A percentile compares a stretch with the other conserved stretches of the same genome.
Conservation (phyloP, 306 rosid species). For the Sphenostylis stenocarpa region DNA sequence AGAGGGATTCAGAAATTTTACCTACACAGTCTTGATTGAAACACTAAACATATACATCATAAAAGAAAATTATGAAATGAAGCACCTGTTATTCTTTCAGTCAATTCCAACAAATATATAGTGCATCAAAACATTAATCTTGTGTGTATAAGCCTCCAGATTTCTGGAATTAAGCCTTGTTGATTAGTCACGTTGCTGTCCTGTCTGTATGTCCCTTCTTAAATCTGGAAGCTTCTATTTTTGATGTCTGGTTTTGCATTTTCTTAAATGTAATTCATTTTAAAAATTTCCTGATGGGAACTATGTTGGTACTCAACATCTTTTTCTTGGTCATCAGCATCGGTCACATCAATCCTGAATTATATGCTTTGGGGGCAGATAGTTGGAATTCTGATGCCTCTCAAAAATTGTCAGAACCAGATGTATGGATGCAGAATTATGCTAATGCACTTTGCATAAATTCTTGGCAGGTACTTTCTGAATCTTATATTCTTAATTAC, state of each 20-base stretch:
- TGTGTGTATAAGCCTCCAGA: not conserved
- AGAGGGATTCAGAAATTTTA: conserved; percentile 1
- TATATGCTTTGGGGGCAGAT: conserved; percentile 78
- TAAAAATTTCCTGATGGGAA: conserved; percentile 27
- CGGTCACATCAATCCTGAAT: conserved; percentile 78
- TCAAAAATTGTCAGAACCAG: conserved; percentile 47
- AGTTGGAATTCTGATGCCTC: conserved; percentile 51
- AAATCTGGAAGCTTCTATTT: conserved; percentile 33
- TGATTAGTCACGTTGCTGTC: not conserved
- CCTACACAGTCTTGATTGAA: not conserved
- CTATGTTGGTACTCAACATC: conserved; percentile 22
- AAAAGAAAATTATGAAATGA: not conserved
- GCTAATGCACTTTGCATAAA: conserved; percentile 77
- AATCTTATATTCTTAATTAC: conserved; percentile 18
- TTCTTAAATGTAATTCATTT: not conserved
- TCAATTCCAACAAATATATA: not conserved
- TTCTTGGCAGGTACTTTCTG: conserved; percentile 85
- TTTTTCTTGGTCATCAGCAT: conserved; percentile 61
- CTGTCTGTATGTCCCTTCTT: not conserved
- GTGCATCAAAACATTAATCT: conserved; percentile 1
- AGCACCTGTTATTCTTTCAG: not conserved
- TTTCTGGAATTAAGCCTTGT: conserved; percentile 6
- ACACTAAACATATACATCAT: not conserved
- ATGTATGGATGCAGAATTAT: conserved; percentile 76
- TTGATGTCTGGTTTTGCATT: conserved; percentile 22